Evolutionary conservation across 2,329 filamentous ascomycete genomes (phyloP).

Genomic region (Leptographium radiaticola): DNA sequence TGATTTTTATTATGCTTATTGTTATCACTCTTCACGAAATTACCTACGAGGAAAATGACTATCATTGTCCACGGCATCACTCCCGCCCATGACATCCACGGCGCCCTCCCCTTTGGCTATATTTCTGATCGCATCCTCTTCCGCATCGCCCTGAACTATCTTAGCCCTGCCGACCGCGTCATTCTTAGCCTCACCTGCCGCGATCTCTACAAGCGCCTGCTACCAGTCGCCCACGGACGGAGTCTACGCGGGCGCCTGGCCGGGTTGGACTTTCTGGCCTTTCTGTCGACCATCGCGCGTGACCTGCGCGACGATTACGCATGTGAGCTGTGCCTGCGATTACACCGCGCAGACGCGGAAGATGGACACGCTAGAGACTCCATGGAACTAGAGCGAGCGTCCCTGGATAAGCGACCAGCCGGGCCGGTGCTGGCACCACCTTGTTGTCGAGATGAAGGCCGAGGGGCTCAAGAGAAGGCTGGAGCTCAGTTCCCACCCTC

Average conservation of each 20-base stretch:
- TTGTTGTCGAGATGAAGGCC: background rate
- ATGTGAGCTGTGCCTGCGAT: background rate
- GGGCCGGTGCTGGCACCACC: background rate
- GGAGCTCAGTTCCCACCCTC: too few species aligned
- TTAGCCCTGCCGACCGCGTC: background rate
- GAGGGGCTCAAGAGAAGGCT: background rate
- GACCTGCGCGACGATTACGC: background rate
- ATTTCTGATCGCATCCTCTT: background rate
- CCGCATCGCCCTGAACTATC: background rate
- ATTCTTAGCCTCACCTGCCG: background rate
- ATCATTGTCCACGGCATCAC: background rate
- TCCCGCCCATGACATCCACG: background rate
- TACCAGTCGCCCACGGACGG: background rate
- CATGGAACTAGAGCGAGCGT: background rate
- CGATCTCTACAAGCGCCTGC: background rate
- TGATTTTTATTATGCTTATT: too few species aligned
- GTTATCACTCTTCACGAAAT: too few species aligned
- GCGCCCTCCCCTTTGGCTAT: background rate
- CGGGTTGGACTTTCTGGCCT: background rate
- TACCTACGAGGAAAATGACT: too few species aligned
- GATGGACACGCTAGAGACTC: background rate
- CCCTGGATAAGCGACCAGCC: background rate
- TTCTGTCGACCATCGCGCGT: background rate
- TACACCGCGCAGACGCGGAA: background rate
- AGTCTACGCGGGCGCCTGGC: background rate